Percentiles rank a stretch among this genome's conserved stretches.
phyloP scores from a whole-genome alignment of 78 protist genomes.

The Tieghemostelium lacteum region DNA sequence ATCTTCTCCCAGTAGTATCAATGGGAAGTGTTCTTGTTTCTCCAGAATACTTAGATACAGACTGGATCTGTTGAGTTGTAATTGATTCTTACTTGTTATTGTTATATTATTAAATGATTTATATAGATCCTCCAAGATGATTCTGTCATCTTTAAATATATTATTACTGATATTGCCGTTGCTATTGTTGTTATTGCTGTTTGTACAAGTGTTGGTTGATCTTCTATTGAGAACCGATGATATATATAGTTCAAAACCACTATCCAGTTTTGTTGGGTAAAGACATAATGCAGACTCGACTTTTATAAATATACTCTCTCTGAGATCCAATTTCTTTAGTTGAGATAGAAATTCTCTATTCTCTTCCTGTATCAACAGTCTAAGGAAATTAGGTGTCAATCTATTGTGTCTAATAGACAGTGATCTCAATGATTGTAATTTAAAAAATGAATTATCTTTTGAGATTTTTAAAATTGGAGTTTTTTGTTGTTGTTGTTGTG shows the following conservation, averaged over 20 bases:
- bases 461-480: not conserved
- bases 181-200: not conserved
- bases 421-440: constrained; percentile 8
- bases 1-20: constrained; percentile 72
- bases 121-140: constrained; percentile 18
- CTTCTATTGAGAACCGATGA: not conserved
- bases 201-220: not conserved
- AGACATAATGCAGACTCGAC: constrained; percentile 4
- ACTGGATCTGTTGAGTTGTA: constrained; percentile 11
- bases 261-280: constrained; percentile 7
- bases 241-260: constrained; percentile 13
- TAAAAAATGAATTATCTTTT: not conserved
- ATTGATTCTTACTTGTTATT: constrained; percentile 4
- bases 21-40: constrained; percentile 48
- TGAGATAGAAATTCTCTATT: not conserved
- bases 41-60: constrained; percentile 7
- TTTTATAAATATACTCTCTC: not conserved
- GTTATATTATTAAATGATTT: not conserved
- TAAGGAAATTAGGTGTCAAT: constrained; percentile 17
- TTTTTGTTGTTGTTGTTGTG: not conserved
- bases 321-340: constrained; percentile 19
- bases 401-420: constrained; percentile 30
- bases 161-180: not conserved
- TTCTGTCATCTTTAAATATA: not conserved
- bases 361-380: not conserved